Percentiles rank a stretch among this genome's conserved stretches.
Evolutionary conservation across 2,329 filamentous ascomycete genomes (phyloP).

Genomic region (Colletotrichum sp.): DNA sequence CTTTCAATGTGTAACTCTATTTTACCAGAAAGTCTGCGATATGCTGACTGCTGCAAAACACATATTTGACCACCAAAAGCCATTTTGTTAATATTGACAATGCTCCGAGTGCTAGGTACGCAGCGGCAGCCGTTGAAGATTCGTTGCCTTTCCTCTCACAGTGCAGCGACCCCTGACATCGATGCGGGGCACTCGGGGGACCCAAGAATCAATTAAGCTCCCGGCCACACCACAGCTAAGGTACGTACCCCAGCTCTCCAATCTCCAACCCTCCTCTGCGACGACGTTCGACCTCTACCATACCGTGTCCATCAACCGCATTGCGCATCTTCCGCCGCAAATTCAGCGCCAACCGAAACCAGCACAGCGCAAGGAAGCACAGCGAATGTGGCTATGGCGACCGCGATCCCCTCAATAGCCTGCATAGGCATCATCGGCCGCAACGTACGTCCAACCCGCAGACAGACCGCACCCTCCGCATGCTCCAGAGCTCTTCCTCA

Average conservation of each 20-base stretch:
- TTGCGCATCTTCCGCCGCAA: not conserved
- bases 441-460: conserved; percentile 64
- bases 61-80: not conserved
- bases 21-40: not conserved
- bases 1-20: not conserved
- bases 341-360: not conserved
- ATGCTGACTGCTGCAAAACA: not conserved
- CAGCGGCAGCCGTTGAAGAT: not conserved
- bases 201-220: conserved; percentile 17
- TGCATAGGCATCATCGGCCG: conserved; percentile 94
- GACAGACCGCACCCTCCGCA: not conserved
- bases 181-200: conserved; percentile 6
- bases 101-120: not conserved
- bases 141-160: not conserved
- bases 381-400: conserved; percentile 50
- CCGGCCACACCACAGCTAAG: conserved; percentile 1
- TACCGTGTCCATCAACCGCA: not conserved
- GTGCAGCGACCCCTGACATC: not conserved
- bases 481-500: not conserved
- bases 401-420: conserved; percentile 79
- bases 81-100: not conserved
- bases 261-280: not conserved
- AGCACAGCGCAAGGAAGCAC: not conserved
- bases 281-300: not conserved
- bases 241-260: conserved; percentile 8